Base-by-base conservation (phyloP, 345 rosid species). In the Gynandropsis gynandra region DNA sequence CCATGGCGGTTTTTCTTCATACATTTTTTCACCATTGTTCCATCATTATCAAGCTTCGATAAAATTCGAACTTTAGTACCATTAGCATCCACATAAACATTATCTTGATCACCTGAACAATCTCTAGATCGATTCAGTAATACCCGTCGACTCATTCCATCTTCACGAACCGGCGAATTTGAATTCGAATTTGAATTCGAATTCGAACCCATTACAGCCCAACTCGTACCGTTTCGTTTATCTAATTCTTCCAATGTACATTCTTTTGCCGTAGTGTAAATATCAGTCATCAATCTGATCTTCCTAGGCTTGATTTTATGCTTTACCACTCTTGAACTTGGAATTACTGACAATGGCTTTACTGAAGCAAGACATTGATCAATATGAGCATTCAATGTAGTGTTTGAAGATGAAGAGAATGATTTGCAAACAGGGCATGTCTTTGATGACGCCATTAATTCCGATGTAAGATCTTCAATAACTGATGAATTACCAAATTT, bases 401-500 rank as follows among this genome's bases (percentile, higher is more conserved):
- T 85, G 74, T 85, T 85, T 16, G 94, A 85, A 10, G 94, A 72
- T 16, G 89, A 85, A 4, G 94, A 77, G 70, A 85, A 85, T 4
- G 76, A 75, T 70, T 79, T 81, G 75, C 94, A 85, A 72, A 85
- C 94, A 75, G 94, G 94, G 84, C 89, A 85, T 52, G 82, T 74
- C 72, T 81, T 79, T 0, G 85, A 80, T 50, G 77, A 75, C 15
- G 41, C 41, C n/a, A 10, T 37, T 3, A 10, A 8, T 10, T 37
- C 15, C 3, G 41, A 37, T 46, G 75, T 67, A 66, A 79, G 81
- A 62, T 85, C 94, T 4, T 72, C 47, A 0, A 74, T n/a, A n/a
- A n/a, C 83, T 33, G 76, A 75, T 40, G 64, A 69, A 13, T 67
- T 68, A 62, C 82, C 83, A 29, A 81, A 80, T 54, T 79, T 79